Conservation (phyloP, 2,329 filamentous ascomycete species). For the Ophiosphaerella herpotricha region DNA sequence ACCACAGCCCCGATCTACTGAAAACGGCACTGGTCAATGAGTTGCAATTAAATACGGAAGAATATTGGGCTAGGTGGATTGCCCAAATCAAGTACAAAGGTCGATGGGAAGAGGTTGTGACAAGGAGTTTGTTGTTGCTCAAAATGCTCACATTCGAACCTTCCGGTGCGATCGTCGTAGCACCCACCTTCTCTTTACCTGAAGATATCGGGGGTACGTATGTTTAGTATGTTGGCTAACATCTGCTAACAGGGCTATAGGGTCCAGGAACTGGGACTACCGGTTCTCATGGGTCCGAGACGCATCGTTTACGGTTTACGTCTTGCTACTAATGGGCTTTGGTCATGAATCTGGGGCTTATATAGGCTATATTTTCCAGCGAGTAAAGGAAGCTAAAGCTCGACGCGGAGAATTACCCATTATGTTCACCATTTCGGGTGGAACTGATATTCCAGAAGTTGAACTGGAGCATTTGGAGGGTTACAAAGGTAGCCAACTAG, state of each 20-base stretch:
- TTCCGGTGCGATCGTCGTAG: slow-evolving; percentile 76
- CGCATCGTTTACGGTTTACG: slow-evolving; percentile 76
- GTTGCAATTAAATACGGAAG: slow-evolving; percentile 71
- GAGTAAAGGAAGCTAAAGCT: slow-evolving; percentile 66
- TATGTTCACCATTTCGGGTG: slow-evolving; percentile 76
- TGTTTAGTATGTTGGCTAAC: no score
- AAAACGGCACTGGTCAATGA: slow-evolving; percentile 62
- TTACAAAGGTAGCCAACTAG: slow-evolving; percentile 71
- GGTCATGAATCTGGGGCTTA: slow-evolving; percentile 76
- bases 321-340: slow-evolving; percentile 76
- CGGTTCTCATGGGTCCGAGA: slow-evolving; percentile 80
- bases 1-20: slow-evolving; percentile 63
- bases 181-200: slow-evolving; percentile 77
- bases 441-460: slow-evolving; percentile 72
- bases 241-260: no score
- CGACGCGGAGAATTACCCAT: slow-evolving; percentile 70
- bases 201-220: slow-evolving; percentile 57
- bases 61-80: slow-evolving; percentile 76
- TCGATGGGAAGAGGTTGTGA: slow-evolving; percentile 73
- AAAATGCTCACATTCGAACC: slow-evolving; percentile 80
- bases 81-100: slow-evolving; percentile 71
- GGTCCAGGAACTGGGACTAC: slow-evolving; percentile 64
- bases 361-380: slow-evolving; percentile 76
- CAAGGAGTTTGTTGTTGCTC: slow-evolving; percentile 71
- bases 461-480: slow-evolving; percentile 73